These are phyloP conservation scores for Metschnikowia chrysomelidarum DNA, from an alignment of 805 yeast genomes.

Conservation along the genomic window DNA sequence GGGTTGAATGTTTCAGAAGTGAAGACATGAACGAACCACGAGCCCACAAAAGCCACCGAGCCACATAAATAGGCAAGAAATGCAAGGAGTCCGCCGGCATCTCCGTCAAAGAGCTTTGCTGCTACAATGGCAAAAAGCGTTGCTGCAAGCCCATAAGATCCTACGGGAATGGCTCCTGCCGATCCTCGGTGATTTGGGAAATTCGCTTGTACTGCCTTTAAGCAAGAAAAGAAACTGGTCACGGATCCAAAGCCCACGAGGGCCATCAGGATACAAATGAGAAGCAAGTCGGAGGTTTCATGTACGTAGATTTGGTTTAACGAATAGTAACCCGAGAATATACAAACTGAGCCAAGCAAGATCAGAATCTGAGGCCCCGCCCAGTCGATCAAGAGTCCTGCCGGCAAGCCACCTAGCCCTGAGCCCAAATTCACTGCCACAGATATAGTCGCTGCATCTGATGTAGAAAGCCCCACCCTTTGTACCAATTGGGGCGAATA, in stretches of 20 bases:
- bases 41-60: conserved; percentile 40
- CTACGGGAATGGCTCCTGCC: conserved; percentile 67
- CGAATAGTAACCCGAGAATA: conserved; percentile 53
- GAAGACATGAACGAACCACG: conserved; percentile 43
- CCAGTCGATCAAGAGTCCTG: conserved; percentile 65
- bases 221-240: conserved; percentile 55
- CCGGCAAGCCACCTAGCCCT: conserved; percentile 67
- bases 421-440: conserved; percentile 58
- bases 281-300: conserved; percentile 35
- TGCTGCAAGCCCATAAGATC: conserved; percentile 71
- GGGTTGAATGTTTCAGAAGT: conserved; percentile 11
- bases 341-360: conserved; percentile 52
- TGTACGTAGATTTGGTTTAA: conserved; percentile 47
- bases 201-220: conserved; percentile 58
- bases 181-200: conserved; percentile 70
- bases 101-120: conserved; percentile 48
- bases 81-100: conserved; percentile 53
- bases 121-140: conserved; percentile 59
- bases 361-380: conserved; percentile 56
- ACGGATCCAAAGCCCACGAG: conserved; percentile 67
- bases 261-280: conserved; percentile 49
- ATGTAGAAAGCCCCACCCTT: conserved; percentile 54
- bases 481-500: conserved; percentile 70
- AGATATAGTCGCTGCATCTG: conserved; percentile 63
- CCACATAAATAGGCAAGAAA: conserved; percentile 59